Evolutionary conservation across 345 rosid species (phyloP).

Genomic region (Aquilaria malaccensis): DNA sequence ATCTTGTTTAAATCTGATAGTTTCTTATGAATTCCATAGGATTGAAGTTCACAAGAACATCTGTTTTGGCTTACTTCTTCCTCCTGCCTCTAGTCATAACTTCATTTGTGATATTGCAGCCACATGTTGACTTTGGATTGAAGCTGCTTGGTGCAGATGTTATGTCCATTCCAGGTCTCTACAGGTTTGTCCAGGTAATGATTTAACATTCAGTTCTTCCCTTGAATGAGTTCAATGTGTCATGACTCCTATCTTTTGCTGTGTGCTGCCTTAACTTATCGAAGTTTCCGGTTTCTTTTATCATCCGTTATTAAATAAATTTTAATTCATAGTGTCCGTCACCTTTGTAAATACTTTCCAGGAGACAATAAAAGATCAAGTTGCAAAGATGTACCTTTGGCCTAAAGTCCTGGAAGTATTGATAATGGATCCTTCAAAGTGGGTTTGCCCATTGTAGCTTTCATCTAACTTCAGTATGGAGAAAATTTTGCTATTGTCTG

Average conservation of each 20-base stretch:
- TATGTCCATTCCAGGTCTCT: slow-evolving; percentile 94
- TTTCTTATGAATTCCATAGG: too few species aligned
- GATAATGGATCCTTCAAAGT: slow-evolving; percentile 79
- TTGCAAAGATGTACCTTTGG: slow-evolving; percentile 94
- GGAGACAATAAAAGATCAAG: slow-evolving; percentile 93
- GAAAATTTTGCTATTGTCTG: slow-evolving; percentile 2
- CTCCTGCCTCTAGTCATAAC: not conserved
- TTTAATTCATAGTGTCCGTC: too few species aligned
- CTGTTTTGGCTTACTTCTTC: not conserved
- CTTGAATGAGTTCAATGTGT: too few species aligned
- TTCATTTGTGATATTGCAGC: slow-evolving; percentile 40
- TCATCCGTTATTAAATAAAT: not conserved
- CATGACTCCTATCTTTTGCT: not conserved
- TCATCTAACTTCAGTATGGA: slow-evolving; percentile 1
- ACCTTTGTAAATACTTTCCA: slow-evolving; percentile 18
- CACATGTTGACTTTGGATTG: slow-evolving; percentile 91
- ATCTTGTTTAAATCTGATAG: too few species aligned
- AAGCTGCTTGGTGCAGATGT: slow-evolving; percentile 85
- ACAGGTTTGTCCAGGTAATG: slow-evolving; percentile 69
- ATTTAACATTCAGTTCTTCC: not conserved
- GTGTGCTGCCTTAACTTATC: not conserved
- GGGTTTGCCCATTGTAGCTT: slow-evolving; percentile 10
- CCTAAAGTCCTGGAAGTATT: slow-evolving; percentile 79
- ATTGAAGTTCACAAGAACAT: too few species aligned
- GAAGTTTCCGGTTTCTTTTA: not conserved